Base-by-base conservation (phyloP, 2,329 filamentous ascomycete genomes). In the Elsinoe batatas region DNA sequence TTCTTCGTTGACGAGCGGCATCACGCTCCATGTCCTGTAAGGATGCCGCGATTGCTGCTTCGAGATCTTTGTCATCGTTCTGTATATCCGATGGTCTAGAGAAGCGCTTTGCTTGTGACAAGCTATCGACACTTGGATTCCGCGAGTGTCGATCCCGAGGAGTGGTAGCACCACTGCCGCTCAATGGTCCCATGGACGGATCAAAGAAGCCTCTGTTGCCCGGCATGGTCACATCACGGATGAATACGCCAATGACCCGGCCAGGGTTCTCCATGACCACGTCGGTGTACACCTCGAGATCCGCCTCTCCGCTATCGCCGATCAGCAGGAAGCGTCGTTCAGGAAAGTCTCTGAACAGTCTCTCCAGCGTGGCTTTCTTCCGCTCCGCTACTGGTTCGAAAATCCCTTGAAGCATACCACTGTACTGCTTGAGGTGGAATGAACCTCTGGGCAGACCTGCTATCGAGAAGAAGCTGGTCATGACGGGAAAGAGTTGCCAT, bases 371-470 rank as follows among this genome's bases (percentile, higher is more conserved):
- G 0, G 85, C 83, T 69, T 90, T 91, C 74, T 98, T 98, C 57
- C 91, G 79, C 70, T 98, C 94, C 0, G 91, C 90, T 0, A 96
- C 93, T 8, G 93, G 93, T 69, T 98, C 93, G 63, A 98, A 97
- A 38, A 98, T 95, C 0, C 94, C 93, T 70, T 97, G 91, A 12
- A 98, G 76, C 88, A 97, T 96, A 47, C 94, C 93, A 58, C 83
- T 88, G 70, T 98, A 98, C 61, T 95, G 89, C 69, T 98, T 98
- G 61, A 98, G 71, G 67, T 98, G 94, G 61, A 97, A 87, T 0
- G 91, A 96, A 0, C 93, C 94, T 0, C 81, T 81, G 0, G 93
- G 93, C 1, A 98, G 74, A 1, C 87, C 87, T 5, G 87, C 87
- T 38, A 85, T 72, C 61, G 84, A 82, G 68, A 97, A 95, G 68